Percentiles rank a stretch among this genome's conserved stretches.
Evolutionary conservation across 139 green algal genomes (phyloP).

Genomic region (Yamagishiella unicocca): DNA sequence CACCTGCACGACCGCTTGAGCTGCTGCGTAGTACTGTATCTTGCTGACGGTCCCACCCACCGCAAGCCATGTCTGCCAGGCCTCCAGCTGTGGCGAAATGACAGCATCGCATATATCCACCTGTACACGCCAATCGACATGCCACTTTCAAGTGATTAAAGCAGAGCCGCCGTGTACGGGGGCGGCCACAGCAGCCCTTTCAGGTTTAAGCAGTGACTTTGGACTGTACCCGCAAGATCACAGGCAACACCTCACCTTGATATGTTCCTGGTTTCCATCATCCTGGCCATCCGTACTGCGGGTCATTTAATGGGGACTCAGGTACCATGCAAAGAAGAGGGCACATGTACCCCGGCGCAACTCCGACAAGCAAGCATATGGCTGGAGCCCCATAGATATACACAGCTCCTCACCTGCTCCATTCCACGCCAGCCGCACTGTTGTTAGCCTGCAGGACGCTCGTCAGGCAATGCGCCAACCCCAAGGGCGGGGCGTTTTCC

Average conservation of each 20-base stretch:
- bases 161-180: too few relatives aligned
- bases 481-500: not conserved
- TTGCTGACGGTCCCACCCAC: not conserved
- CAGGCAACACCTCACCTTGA: not conserved
- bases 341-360: too few relatives aligned
- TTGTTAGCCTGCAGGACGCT: not conserved
- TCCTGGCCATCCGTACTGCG: slow-evolving; percentile 10
- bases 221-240: not conserved
- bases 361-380: not conserved
- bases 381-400: not conserved
- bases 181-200: too few relatives aligned
- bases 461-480: not conserved
- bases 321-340: too few relatives aligned
- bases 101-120: not conserved
- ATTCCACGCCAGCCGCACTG: slow-evolving; percentile 1
- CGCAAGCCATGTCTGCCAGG: slow-evolving; percentile 5
- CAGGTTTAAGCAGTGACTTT: too few relatives aligned
- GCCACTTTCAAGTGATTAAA: too few relatives aligned
- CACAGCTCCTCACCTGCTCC: not conserved
- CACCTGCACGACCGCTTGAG: slow-evolving; percentile 18
- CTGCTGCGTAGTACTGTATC: not conserved
- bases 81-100: not conserved
- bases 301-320: too few relatives aligned
- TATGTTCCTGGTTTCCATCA: not conserved
- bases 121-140: too few relatives aligned